Base-by-base conservation (phyloP, 2,329 filamentous ascomycete genomes). In the Stachybotrys elegans region DNA sequence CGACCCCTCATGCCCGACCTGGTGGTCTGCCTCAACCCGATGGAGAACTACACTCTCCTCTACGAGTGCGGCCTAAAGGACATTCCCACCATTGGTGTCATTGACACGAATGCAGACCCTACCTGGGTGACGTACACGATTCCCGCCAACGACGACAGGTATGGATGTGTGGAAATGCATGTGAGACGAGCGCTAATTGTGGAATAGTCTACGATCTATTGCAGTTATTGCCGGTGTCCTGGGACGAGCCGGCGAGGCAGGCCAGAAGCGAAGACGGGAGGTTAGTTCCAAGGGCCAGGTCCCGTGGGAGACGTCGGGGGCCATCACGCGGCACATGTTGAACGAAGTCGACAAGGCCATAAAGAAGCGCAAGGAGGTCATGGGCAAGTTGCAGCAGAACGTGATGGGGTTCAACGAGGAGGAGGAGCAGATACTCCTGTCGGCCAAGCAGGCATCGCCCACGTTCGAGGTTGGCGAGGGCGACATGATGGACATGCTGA, bases 121-220 rank as follows among this genome's bases (percentile, higher is more conserved):
- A 88, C 88, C 1, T 92, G 88, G 81, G 90, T 97, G 41, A 97
- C 93, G 4, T 98, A 98, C 62, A 87, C 88, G 13, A 96, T 98
- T 54, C 93, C 93, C 2, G 89, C 89, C 41, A 98, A 98, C 64
- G 93, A 98, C 61, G 93, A 98, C 74, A 90, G 84, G 85, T 88
- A 64, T 59, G 74, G n/a, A 62, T 37, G 29, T 17, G 14, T 31
- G 9, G 21, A 22, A 22, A 22, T 22, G n/a, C n/a, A n/a, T n/a
- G n/a, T n/a, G n/a, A n/a, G n/a, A n/a, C n/a, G n/a, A 9, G 21
- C 43, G 35, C 61, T 69, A 53, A 65, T 44, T 23, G 22, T 11
- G 29, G 1, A 27, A 2, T 42, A 95, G 90, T 79, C 67, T 95
- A 53, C 85, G 93, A 48, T 84, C 84, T 51, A 78, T 90, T 40